Percentiles rank a stretch among this genome's conserved stretches.
Evolutionary conservation across 352 stramenopile species (phyloP).

Genomic region (Globisporangium irregulare): DNA sequence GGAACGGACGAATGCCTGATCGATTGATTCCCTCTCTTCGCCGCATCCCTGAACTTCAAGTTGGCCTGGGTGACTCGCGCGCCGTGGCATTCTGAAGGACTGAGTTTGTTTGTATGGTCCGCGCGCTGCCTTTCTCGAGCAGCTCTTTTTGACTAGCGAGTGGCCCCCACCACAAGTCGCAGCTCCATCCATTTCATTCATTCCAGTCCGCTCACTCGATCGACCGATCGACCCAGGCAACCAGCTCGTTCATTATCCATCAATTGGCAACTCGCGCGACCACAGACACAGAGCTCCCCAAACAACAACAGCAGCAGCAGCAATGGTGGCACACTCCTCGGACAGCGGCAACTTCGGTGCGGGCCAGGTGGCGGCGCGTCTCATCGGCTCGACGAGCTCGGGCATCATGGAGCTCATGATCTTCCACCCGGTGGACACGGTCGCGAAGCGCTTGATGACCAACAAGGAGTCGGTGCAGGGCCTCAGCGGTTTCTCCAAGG

Average conservation of each 20-base stretch:
- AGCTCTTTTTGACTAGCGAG: background rate
- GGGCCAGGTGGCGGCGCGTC: conserved; percentile 66
- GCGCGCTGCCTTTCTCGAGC: background rate
- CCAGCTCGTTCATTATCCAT: background rate
- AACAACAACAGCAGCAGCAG: conserved; percentile 8
- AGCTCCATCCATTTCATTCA: conserved; percentile 4
- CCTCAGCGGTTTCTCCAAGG: conserved; percentile 54
- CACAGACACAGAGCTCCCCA: conserved; percentile 7
- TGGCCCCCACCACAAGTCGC: background rate
- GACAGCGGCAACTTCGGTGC: conserved; percentile 39
- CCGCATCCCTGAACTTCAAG: conserved; percentile 6
- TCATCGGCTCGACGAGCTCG: conserved; percentile 90
- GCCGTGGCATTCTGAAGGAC: conserved; percentile 7
- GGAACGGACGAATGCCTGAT: background rate
- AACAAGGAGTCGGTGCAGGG: conserved; percentile 73
- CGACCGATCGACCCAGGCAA: background rate
- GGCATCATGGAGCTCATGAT: conserved; percentile 93
- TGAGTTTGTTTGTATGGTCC: background rate
- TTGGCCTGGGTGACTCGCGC: background rate
- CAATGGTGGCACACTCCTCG: conserved; percentile 46
- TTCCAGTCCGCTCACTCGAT: background rate
- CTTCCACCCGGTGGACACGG: conserved; percentile 95
- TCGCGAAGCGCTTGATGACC: conserved; percentile 95
- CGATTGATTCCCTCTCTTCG: background rate
- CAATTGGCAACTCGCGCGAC: conserved; percentile 18